These are phyloP conservation scores for Leccinellum rugosiceps DNA, from an alignment of 768 basidiomycete species.

Conservation along the genomic window DNA sequence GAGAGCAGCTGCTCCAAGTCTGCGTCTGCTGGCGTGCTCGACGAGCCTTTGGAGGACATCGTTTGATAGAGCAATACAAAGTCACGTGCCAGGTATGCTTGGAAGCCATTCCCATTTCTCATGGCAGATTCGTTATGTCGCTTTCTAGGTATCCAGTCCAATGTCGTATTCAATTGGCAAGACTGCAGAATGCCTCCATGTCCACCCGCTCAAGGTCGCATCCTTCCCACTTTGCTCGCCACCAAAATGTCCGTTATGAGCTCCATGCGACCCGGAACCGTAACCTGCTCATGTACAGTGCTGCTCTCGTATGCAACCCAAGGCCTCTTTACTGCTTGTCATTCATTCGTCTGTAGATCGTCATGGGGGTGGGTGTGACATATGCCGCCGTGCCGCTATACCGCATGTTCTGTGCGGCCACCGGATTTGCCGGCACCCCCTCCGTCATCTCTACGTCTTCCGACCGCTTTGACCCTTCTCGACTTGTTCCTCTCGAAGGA, in stretches of 20 bases:
- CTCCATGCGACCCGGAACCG: conserved; percentile 62
- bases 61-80: too few species aligned
- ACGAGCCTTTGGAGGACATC: conserved; percentile 21
- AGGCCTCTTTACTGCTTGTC: background rate
- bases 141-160: background rate
- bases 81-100: conserved; percentile 16
- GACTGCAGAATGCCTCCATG: conserved; percentile 11
- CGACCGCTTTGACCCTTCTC: conserved; percentile 78
- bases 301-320: conserved; percentile 63
- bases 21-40: conserved; percentile 30
- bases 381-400: conserved; percentile 98
- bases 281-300: conserved; percentile 77
- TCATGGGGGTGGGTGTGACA: conserved; percentile 78
- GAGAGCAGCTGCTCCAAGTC: conserved; percentile 81
- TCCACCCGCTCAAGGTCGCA: conserved; percentile 6
- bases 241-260: conserved; percentile 33
- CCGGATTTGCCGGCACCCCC: conserved; percentile 95
- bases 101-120: background rate
- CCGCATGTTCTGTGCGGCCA: conserved; percentile 96
- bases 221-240: conserved; percentile 13
- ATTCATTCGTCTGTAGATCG: conserved; percentile 48
- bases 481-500: conserved; percentile 70
- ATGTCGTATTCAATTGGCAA: too few species aligned
- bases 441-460: conserved; percentile 62
- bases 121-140: background rate